Conservation (phyloP, 2,329 filamentous ascomycete genomes). For the Boeremia lycopersici region DNA sequence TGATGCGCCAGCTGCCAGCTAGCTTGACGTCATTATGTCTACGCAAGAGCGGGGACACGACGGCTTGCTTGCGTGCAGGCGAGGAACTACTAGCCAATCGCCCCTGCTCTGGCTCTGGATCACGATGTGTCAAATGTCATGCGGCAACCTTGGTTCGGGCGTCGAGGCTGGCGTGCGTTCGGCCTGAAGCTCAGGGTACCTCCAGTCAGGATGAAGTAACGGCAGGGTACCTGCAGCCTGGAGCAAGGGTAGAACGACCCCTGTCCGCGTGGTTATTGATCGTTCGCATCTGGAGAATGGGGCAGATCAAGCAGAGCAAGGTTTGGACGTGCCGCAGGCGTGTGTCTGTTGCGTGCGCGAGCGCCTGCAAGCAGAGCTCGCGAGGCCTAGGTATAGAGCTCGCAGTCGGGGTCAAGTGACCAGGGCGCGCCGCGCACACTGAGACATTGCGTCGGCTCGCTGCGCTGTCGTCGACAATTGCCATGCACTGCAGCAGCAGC, state of each 20-base stretch:
- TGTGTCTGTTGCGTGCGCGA: no score
- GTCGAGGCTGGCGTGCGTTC: constrained; percentile 1
- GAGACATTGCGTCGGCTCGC: no score
- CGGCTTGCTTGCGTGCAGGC: constrained; percentile 6
- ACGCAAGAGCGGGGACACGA: constrained; percentile 10
- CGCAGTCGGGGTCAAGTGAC: no score
- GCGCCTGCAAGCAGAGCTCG: no score
- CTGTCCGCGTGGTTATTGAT: not conserved
- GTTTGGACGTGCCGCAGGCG: not conserved
- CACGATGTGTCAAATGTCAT: constrained; percentile 11
- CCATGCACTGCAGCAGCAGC: no score
- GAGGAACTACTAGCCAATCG: constrained; percentile 3
- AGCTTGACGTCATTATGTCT: constrained; percentile 5
- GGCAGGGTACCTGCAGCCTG: constrained; percentile 5
- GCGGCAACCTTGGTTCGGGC: constrained; percentile 4
- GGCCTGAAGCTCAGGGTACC: not conserved
- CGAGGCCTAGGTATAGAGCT: no score
- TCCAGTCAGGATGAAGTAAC: not conserved
- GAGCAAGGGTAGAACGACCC: not conserved
- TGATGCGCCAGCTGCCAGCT: not conserved
- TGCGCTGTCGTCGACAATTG: no score
- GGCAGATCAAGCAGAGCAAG: not conserved
- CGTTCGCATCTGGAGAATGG: not conserved
- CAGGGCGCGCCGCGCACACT: no score
- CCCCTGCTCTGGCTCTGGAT: not conserved